Percentiles rank a stretch among this genome's conserved stretches.
Evolutionary conservation across 1,139 yeast species (phyloP).

Genomic region (Kluyveromyces marxianus): DNA sequence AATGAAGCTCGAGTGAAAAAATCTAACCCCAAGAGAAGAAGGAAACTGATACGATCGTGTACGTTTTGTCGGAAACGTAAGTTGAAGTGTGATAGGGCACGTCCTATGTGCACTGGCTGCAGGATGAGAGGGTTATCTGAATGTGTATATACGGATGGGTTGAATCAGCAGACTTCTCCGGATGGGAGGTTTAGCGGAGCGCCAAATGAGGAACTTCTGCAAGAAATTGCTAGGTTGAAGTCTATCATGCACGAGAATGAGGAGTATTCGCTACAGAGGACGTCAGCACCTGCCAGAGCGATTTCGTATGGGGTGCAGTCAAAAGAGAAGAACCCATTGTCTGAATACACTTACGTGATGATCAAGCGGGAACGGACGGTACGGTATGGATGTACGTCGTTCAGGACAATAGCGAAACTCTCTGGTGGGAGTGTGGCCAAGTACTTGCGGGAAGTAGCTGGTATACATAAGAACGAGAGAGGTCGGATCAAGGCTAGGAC

Average conservation of each 20-base stretch:
- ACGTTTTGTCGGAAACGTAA: conserved; percentile 27
- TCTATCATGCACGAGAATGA: too few species aligned
- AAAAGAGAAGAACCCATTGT: conserved; percentile 6
- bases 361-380: conserved; percentile 14
- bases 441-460: conserved; percentile 8
- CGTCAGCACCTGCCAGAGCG: too few species aligned
- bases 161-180: conserved; percentile 15
- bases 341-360: not conserved
- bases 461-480: conserved; percentile 9
- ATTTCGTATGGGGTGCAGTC: not conserved
- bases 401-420: conserved; percentile 14
- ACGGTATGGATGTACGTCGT: conserved; percentile 25
- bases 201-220: conserved; percentile 21
- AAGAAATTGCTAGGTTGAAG: conserved; percentile 18
- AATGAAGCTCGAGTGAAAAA: not conserved
- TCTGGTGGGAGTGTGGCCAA: conserved; percentile 17
- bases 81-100: conserved; percentile 27
- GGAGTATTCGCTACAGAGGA: too few species aligned
- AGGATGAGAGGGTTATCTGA: conserved; percentile 16
- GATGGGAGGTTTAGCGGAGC: conserved; percentile 18
- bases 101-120: conserved; percentile 25
- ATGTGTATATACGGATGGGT: conserved; percentile 22
- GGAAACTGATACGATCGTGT: conserved; percentile 27
- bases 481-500: conserved; percentile 7
- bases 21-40: conserved; percentile 9